Base-by-base conservation (phyloP, 768 basidiomycete genomes). In the Tulasnella sp. region DNA sequence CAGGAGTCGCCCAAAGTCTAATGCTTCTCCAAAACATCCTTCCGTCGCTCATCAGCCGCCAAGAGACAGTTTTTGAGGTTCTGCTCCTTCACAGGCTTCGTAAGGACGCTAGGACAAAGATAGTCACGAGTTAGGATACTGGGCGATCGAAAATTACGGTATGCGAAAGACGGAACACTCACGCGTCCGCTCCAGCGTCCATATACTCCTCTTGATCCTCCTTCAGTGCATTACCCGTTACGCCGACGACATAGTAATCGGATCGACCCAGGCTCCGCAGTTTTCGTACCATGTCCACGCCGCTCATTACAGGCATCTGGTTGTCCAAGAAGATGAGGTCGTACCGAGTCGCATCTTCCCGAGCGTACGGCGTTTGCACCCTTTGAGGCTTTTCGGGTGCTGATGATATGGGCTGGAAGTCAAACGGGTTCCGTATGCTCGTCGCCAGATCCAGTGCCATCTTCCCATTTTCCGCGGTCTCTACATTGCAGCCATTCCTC, bases 391-490 rank as follows among this genome's bases (percentile, higher is more conserved):
- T n/a, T 19, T 38, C 50, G 45, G 43, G 19, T 34, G 61, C 10
- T 12, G 54, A 42, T 22, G 21, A 15, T n/a, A 12, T 34, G 9
- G 54, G 34, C 17, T 34, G 25, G 30, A 56, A 56, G 19, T 38
- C 44, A 12, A 56, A 56, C 15, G 54, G 54, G 31, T 53, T 60
- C 12, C 41, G 30, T 25, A 55, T 61, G 29, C 81, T 80, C 4
- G 86, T 65, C 30, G 89, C 81, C 76, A 86, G 75, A 61, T 86
- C 80, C 53, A 91, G 71, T 21, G 87, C 88, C 34, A 83, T 68
- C 66, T 84, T 79, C 4, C 91, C 91, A 66, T 93, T 90, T 72
- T 92, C 87, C 10, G 91, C 90, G 17, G 80, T 81, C 12, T 79
- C 74, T n/a, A 92, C 88, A 29, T 70, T 69, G 69, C 88, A 91